Evolutionary conservation across 257 asterid species (phyloP).

Genomic region (Thymus quinquecostatus): DNA sequence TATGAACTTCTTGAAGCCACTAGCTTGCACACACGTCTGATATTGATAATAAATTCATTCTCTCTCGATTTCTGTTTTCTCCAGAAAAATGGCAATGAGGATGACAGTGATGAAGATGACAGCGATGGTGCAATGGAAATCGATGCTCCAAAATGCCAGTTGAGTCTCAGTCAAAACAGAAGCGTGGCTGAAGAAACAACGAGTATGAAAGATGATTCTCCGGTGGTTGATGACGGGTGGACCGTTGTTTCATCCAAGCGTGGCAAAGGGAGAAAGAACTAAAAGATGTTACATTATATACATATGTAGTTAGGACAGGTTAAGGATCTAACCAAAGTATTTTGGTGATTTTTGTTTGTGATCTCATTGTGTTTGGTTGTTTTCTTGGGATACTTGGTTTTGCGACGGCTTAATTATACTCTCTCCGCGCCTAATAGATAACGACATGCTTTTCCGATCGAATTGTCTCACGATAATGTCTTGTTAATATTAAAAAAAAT

Average conservation of each 20-base stretch:
- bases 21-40: background rate
- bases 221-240: conserved; percentile 59
- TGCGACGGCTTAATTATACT: too few relatives aligned
- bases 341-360: background rate
- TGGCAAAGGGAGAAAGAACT: conserved; percentile 49
- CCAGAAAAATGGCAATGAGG: conserved; percentile 35
- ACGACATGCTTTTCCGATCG: too few relatives aligned
- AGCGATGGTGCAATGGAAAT: conserved; percentile 43
- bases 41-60: background rate
- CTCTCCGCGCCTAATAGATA: too few relatives aligned
- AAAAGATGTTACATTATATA: background rate
- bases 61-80: background rate
- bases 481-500: too few relatives aligned
- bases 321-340: background rate
- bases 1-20: background rate
- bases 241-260: conserved; percentile 48
- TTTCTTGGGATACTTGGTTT: background rate
- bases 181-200: conserved; percentile 26
- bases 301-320: conserved; percentile 28
- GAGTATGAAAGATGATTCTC: conserved; percentile 26
- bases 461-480: too few relatives aligned
- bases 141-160: conserved; percentile 41
- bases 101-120: conserved; percentile 44
- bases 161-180: conserved; percentile 25
- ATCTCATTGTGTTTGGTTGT: background rate